phyloP scores from a whole-genome alignment of 441 rosid genomes.

The Populus hybrid region DNA sequence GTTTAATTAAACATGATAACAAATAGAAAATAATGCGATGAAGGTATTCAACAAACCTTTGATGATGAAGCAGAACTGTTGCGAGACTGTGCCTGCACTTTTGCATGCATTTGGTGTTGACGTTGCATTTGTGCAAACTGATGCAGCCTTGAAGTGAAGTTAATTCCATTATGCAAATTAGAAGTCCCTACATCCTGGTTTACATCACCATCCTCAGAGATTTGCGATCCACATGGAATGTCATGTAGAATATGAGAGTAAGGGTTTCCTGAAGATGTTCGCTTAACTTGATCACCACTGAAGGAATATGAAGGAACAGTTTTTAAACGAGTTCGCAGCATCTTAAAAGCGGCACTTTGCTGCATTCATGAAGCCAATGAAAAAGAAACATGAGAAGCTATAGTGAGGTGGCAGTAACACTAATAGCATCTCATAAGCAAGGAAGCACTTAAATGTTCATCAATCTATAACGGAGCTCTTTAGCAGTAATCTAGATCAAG shows the following conservation, averaged over 20 bases:
- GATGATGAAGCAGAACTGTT: conserved; percentile 42
- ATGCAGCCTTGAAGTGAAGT: conserved; percentile 72
- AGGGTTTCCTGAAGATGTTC: conserved; percentile 70
- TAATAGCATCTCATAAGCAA: not conserved
- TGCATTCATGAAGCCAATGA: conserved; percentile 30
- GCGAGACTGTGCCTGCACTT: conserved; percentile 51
- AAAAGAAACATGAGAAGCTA: not conserved
- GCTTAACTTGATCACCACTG: conserved; percentile 62
- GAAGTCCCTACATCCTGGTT: conserved; percentile 49
- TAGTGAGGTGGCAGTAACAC: not conserved
- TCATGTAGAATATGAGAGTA: conserved; percentile 51
- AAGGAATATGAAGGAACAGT: conserved; percentile 85
- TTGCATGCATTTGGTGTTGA: conserved; percentile 75
- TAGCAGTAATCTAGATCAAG: not conserved
- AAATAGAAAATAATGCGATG: not conserved
- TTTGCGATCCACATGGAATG: conserved; percentile 47
- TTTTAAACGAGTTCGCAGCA: conserved; percentile 83
- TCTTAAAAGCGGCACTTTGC: conserved; percentile 99
- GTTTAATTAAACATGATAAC: not conserved
- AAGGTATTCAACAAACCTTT: conserved; percentile 48
- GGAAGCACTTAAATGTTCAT: not conserved
- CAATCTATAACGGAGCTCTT: too few relatives aligned
- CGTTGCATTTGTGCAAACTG: conserved; percentile 85
- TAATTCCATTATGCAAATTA: conserved; percentile 63
- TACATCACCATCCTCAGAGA: conserved; percentile 64